Percentiles rank a stretch among this genome's conserved stretches.
Conservation (phyloP, 2,329 filamentous ascomycete genomes). For the Aschersonia sp. region DNA sequence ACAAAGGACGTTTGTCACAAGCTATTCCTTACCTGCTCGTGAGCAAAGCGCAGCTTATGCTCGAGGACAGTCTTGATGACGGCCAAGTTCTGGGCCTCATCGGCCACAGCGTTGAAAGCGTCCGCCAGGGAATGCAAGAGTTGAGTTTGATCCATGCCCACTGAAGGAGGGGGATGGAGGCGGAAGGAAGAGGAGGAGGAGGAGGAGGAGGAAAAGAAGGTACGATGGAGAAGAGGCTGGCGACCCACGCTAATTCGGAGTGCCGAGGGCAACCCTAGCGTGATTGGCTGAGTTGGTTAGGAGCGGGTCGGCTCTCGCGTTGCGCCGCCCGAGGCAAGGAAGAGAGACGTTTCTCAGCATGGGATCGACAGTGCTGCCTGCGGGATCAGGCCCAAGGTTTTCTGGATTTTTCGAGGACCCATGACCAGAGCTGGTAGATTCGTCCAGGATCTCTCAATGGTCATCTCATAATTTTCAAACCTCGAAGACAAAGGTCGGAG, state of each 20-base stretch:
- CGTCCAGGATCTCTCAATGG: no score
- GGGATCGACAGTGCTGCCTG: no score
- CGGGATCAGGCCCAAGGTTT: no score
- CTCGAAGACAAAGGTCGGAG: no score
- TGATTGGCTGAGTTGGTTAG: no score
- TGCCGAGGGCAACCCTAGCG: no score
- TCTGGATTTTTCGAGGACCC: no score
- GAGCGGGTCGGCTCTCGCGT: no score
- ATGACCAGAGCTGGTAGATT: no score
- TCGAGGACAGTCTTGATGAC: conserved; percentile 51
- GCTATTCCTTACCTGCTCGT: conserved; percentile 42
- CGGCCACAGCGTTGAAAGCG: conserved; percentile 49
- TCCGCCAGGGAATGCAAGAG: conserved; percentile 43
- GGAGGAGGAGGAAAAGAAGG: conserved; percentile 7
- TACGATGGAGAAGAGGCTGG: background rate
- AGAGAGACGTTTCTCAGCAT: no score
- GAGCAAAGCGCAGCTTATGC: conserved; percentile 51
- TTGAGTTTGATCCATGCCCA: conserved; percentile 22
- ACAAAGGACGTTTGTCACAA: background rate
- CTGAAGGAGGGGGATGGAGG: conserved; percentile 3
- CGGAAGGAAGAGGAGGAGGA: background rate
- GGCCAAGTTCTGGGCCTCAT: conserved; percentile 48
- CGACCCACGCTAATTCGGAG: background rate
- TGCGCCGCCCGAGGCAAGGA: no score
- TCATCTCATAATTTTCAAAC: no score